Evolutionary conservation across 192 early-diverging fungal species (phyloP), one percentile per base, ranked within the genome.

Genomic region (Backusella macrospora): DNA sequence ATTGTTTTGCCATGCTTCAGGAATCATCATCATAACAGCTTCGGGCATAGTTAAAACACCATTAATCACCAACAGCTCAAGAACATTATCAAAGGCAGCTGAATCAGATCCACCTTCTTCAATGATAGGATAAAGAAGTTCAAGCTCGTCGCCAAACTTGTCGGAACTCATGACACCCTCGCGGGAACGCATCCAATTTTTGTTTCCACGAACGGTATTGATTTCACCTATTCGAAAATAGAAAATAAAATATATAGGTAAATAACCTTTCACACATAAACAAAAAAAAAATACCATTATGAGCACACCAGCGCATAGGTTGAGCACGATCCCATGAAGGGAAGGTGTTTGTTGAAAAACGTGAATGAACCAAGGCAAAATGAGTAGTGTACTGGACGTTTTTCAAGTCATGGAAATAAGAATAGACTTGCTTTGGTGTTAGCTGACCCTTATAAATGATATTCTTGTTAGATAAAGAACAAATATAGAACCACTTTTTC

Each of bases 331-430:
- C 98, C 98, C 98, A 99, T 6, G 92, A 94, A 18, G 98, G 98
- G 86, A 99, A 99, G 16, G 98, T 99, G 85, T 99, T 99, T 44
- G 98, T 99, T 49, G 96, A 98, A 90, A 99, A 99, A 67, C 98
- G 91, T 43, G 96, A 98, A 85, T 99, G 98, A 42, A 99, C 98
- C 59, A 99, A 87, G 9, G 94, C 93, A 91, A 99, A 99, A 77
- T 97, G 94, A 48, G 96, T 92, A 74, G 86, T 85, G 82, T 91
- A 99, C 47, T 83, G 85, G 65, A 86, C 84, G 79, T 98, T 94
- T 71, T 87, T 86, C 59, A 99, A 86, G 83, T 99, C 98, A 68
- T 88, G 82, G 79, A 93, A 99, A 85, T 96, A 99, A 67, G 89
- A 85, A 79, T 95, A 97, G 5, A 99, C 96, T 78, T 99, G 98